phyloP scores from a whole-genome alignment of 441 rosid genomes.

The Pelargonium citronellum region DNA sequence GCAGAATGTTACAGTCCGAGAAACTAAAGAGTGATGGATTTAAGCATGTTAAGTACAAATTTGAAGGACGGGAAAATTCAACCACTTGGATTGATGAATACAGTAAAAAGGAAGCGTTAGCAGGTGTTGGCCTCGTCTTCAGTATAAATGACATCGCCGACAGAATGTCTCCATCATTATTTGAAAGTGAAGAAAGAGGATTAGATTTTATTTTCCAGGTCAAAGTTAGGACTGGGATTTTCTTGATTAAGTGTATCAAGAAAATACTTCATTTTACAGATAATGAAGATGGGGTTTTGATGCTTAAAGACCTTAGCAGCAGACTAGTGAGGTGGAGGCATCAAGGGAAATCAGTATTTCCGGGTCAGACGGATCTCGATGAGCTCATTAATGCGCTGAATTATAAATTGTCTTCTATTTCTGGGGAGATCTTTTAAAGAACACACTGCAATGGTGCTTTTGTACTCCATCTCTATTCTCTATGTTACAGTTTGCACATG shows the following conservation, averaged over 20 bases:
- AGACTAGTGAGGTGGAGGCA: conserved; percentile 56
- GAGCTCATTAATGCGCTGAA: conserved; percentile 31
- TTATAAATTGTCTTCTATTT: neutral
- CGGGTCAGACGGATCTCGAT: conserved; percentile 39
- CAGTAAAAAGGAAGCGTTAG: conserved; percentile 41
- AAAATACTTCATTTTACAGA: conserved; percentile 34
- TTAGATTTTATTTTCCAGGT: conserved; percentile 41
- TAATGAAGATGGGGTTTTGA: conserved; percentile 32
- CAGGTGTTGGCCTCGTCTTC: conserved; percentile 57
- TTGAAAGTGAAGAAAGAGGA: conserved; percentile 42
- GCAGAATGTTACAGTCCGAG: conserved; percentile 29
- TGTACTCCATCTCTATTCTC: neutral
- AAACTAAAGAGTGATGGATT: conserved; percentile 20
- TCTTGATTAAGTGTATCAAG: conserved; percentile 56
- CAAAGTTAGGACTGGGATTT: conserved; percentile 47
- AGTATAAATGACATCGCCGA: conserved; percentile 48
- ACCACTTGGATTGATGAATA: conserved; percentile 23
- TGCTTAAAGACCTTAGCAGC: conserved; percentile 39
- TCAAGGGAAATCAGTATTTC: conserved; percentile 40
- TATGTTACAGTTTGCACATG: conserved; percentile 7
- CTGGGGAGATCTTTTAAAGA: neutral
- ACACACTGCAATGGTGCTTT: neutral
- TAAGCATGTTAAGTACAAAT: conserved; percentile 23
- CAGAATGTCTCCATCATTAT: conserved; percentile 46
- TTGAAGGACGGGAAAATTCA: conserved; percentile 19